Base-by-base conservation (phyloP, 2,329 filamentous ascomycete species). In the Aspergillus fijiensis region DNA sequence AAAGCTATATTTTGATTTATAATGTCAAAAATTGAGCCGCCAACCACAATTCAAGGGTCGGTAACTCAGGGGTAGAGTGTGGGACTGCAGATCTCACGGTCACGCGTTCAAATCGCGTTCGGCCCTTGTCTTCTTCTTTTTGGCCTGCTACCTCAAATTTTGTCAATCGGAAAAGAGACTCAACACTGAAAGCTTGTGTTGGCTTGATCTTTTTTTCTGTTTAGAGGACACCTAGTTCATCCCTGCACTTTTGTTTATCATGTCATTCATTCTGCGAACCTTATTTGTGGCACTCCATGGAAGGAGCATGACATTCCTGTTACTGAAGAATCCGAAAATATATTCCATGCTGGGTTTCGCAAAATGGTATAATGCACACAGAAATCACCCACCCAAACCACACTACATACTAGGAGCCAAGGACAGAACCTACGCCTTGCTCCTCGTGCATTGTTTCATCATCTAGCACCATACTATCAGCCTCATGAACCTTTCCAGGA, bases 101-200 rank as follows among this genome's bases (percentile, higher is more conserved):
- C 53, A 55, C 53, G 53, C 53, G 53, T 55, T 55, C 53, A 55
- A 55, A 49, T 55, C 53, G 53, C 53, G 53, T 55, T 55, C 53
- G 53, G 42, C 53, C 53, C 53, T 55, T 49, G 31, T 21, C 19
- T 12, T 55, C 33, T 55, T 48, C 16, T 16, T 14, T 48, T 49
- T 49, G 14, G 5, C 12, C 21, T 27, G 5, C 7, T 29, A 29
- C 27, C 7, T 29, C 2, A 2, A 7, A 0, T 3, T 29, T 29
- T 6, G 27, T 29, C 2, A 9, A 29, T 29, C 2, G 2, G 9
- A 29, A 29, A 29, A 29, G 27, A 29, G 9, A 9, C 9, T 29
- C 7, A 9, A 29, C 27, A 29, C 2, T 29, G 9, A 7, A 29
- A 29, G 7, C 27, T 10, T 3, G 7, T 29, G 27, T 29, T 9